Percentiles rank a stretch among this genome's conserved stretches.
phyloP scores from a whole-genome alignment of 1,284 basidiomycete species.

The Cryptococcus amylolentus region DNA sequence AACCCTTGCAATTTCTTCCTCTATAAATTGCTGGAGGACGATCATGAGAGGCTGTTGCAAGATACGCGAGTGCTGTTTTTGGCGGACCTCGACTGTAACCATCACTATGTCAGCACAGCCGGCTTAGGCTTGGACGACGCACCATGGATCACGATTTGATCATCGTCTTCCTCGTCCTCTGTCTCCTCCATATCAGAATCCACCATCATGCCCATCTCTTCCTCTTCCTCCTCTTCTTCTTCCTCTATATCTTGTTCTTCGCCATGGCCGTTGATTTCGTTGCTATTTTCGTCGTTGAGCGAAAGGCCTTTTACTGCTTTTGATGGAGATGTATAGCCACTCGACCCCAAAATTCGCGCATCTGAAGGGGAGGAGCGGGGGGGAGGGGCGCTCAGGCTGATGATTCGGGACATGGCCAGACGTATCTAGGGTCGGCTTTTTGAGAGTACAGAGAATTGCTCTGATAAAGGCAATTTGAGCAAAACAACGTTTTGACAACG shows the following conservation, averaged over 20 bases:
- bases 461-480: too few species aligned
- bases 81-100: slow-evolving; percentile 72
- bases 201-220: slow-evolving; percentile 4
- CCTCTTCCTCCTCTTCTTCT: slow-evolving; percentile 2
- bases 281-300: too few species aligned
- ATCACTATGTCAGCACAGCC: neutral
- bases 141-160: slow-evolving; percentile 23
- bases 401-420: neutral
- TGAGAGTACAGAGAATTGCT: too few species aligned
- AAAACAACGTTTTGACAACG: too few species aligned
- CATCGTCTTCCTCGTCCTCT: slow-evolving; percentile 13
- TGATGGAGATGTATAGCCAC: neutral
- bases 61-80: slow-evolving; percentile 62
- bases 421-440: too few species aligned
- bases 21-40: slow-evolving; percentile 62
- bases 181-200: slow-evolving; percentile 5
- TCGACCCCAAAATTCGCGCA: neutral
- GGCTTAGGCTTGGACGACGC: neutral
- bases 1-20: slow-evolving; percentile 56
- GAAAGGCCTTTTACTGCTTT: neutral
- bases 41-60: slow-evolving; percentile 68
- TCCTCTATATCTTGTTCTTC: slow-evolving; percentile 4
- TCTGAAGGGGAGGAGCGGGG: slow-evolving; percentile 1
- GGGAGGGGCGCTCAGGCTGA: neutral
- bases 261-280: neutral